Base-by-base conservation (phyloP, 2,329 filamentous ascomycete species). In the Chaetomium globosum region DNA sequence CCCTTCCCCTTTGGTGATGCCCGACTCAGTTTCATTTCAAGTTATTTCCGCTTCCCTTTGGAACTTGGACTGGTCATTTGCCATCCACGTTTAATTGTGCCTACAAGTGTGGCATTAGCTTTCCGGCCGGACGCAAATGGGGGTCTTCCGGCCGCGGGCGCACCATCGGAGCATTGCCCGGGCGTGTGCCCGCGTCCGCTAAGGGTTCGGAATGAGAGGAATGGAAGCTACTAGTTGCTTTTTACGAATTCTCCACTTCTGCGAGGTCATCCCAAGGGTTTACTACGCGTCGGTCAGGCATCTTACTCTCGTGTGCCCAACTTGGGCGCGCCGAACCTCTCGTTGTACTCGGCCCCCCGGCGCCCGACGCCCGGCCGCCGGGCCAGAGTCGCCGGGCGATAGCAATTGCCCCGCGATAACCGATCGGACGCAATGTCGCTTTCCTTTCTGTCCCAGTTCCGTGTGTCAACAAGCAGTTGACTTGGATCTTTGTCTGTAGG, bases 111-210 rank as follows among this genome's bases (percentile, higher is more conserved):
- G 46, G 46, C 57, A 51, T 59, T 59, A 46, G 28, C 8, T 52
- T 26, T 6, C 8, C 3, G 43, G 39, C 30, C 68, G 68, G 67
- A 69, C 51, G 36, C 61, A 49, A 26, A 55, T 67, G 67, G 68
- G 68, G 68, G 55, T 70, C 63, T n/a, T 66, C 68, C 68, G 68
- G 65, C 57, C 28, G 4, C 21, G 43, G 53, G 31, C 16, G 26
- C 63, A 52, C 26, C 51, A 30, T 8, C 13, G 56, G 30, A 8
- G 23, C 30, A 53, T 33, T 30, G 3, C 39, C 39, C 39, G 39
- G 39, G 4, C 26, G 33, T 16, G 4, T 43, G 39, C 16, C 39
- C 39, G 13, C 39, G 16, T 4, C 16, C n/a, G 39, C 16, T 16
- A 43, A 12, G 36, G 39, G 39, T 2, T 43, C 39, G 39, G 39